phyloP scores from a whole-genome alignment of 495 filamentous ascomycete genomes.

The Aspergillus campestris region DNA sequence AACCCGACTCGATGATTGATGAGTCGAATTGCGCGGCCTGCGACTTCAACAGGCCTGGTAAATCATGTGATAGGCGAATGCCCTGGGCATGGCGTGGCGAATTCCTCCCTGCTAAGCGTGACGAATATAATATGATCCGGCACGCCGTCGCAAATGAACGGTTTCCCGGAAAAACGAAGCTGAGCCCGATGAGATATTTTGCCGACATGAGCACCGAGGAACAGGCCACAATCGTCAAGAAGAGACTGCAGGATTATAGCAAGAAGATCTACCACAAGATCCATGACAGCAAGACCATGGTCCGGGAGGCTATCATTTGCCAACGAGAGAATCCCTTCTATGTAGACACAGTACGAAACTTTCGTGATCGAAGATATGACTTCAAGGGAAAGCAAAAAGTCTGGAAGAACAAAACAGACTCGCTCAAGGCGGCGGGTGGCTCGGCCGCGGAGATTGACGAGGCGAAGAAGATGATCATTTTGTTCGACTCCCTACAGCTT shows the following conservation, averaged over 20 bases:
- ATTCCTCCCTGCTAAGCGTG: constrained; percentile 88
- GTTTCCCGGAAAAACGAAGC: constrained; percentile 71
- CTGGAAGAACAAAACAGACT: constrained; percentile 93
- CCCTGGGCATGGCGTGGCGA: constrained; percentile 99
- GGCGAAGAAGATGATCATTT: constrained; percentile 96
- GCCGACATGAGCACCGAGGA: constrained; percentile 76
- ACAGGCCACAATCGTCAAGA: constrained; percentile 73
- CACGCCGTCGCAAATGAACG: constrained; percentile 86
- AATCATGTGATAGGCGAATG: constrained; percentile 89
- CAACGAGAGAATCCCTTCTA: constrained; percentile 99
- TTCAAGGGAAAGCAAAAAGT: constrained; percentile 98
- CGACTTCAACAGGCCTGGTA: constrained; percentile 96
- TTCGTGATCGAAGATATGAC: constrained; percentile 92
- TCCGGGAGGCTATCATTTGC: constrained; percentile 94
- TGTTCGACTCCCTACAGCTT: constrained; percentile 93
- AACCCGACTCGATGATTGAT: constrained; percentile 95
- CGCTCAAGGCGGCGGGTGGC: constrained; percentile 74
- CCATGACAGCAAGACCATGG: constrained; percentile 87
- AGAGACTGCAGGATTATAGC: constrained; percentile 83
- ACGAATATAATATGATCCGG: constrained; percentile 99
- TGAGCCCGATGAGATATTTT: constrained; percentile 62
- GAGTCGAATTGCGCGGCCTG: constrained; percentile 95
- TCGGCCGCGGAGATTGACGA: constrained; percentile 71
- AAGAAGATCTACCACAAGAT: constrained; percentile 99
- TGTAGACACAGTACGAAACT: constrained; percentile 89